These are phyloP conservation scores for Ogataea paraovalis DNA, from an alignment of 805 yeast species.

Conservation along the genomic window DNA sequence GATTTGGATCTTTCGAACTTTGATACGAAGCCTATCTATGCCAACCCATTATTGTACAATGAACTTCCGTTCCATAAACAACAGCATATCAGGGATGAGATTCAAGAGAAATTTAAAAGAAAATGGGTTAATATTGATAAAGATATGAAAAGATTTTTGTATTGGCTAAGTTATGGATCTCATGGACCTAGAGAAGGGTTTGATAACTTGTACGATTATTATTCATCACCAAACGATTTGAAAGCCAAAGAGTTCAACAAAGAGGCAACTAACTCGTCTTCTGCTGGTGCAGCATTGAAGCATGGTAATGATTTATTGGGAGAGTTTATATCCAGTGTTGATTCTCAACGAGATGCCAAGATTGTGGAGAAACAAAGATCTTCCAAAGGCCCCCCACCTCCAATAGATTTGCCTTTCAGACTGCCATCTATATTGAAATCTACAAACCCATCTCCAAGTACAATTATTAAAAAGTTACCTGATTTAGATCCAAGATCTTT, in stretches of 20 bases:
- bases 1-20: slow-evolving; percentile 30
- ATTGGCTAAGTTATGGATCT: slow-evolving; percentile 63
- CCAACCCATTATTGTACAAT: slow-evolving; percentile 26
- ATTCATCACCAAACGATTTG: slow-evolving; percentile 1
- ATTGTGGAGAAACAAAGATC: not conserved
- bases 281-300: not conserved
- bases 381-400: slow-evolving; percentile 22
- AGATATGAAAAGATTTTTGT: slow-evolving; percentile 52
- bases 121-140: slow-evolving; percentile 51
- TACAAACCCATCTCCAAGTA: slow-evolving; percentile 26
- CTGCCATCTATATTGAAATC: slow-evolving; percentile 34
- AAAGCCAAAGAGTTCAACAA: slow-evolving; percentile 12
- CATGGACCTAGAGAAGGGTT: slow-evolving; percentile 67
- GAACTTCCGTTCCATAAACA: slow-evolving; percentile 48
- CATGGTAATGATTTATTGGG: not conserved
- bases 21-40: slow-evolving; percentile 31
- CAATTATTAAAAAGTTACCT: slow-evolving; percentile 33
- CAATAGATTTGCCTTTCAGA: slow-evolving; percentile 59
- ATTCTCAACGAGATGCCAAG: not conserved
- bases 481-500: slow-evolving; percentile 33
- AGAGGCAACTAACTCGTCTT: not conserved
- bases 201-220: slow-evolving; percentile 39
- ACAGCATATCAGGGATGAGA: slow-evolving; percentile 50
- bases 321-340: not conserved
- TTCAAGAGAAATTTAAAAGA: slow-evolving; percentile 40